These are phyloP conservation scores for Gaertneriomyces sp. DNA, from an alignment of 192 early-diverging fungal species.

Conservation along the genomic window DNA sequence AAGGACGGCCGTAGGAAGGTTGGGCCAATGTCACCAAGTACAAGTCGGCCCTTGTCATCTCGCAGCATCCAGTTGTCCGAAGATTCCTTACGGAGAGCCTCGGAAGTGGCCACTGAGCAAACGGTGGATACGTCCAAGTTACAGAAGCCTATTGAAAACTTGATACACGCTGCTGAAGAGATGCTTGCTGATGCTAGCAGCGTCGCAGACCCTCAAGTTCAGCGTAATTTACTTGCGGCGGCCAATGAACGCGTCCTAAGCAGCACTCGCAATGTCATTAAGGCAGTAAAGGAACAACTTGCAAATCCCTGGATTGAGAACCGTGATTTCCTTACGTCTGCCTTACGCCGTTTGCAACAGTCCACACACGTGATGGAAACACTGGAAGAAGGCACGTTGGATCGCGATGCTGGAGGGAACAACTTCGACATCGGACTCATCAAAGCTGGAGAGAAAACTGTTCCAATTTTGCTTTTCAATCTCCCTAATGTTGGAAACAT, in stretches of 20 bases:
- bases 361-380: conserved; percentile 46
- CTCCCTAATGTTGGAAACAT: conserved; percentile 56
- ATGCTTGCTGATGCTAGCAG: conserved; percentile 24
- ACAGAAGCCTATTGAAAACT: conserved; percentile 30
- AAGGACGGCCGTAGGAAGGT: not conserved
- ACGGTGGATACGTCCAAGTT: conserved; percentile 2
- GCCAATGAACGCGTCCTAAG: conserved; percentile 35
- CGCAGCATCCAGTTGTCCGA: conserved; percentile 4
- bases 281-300: conserved; percentile 50
- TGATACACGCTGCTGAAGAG: conserved; percentile 38
- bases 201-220: conserved; percentile 20
- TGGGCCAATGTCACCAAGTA: conserved; percentile 17
- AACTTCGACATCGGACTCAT: conserved; percentile 49
- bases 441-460: conserved; percentile 37
- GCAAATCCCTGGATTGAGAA: conserved; percentile 50
- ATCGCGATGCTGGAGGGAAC: conserved; percentile 29
- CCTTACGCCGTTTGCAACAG: conserved; percentile 42
- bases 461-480: conserved; percentile 46
- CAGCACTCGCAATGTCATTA: conserved; percentile 47
- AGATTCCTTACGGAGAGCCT: not conserved
- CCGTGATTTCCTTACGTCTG: conserved; percentile 45
- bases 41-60: not conserved
- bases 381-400: conserved; percentile 21
- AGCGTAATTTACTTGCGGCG: conserved; percentile 31
- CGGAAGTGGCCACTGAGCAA: not conserved